Conservation (phyloP, 176 grass and related monocot species). For the Luzula sylvatica region DNA sequence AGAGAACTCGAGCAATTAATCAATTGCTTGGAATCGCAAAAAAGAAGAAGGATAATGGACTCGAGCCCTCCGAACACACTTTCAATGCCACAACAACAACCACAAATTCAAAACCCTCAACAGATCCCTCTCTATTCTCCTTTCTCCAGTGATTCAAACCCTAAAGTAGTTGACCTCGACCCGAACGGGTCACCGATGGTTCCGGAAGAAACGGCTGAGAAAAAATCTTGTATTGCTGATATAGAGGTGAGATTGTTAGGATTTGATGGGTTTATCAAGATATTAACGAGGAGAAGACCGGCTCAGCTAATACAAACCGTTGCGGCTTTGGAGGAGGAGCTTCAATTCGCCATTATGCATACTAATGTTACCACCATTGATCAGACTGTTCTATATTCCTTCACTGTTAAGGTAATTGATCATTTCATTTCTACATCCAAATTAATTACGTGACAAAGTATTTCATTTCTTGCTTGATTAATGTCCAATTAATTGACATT, state of each 20-base stretch:
- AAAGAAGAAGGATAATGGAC: conserved; percentile 47
- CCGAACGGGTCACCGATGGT: neutral
- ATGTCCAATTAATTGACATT: neutral
- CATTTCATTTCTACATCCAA: neutral
- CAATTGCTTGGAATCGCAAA: conserved; percentile 93
- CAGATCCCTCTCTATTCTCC: conserved; percentile 37
- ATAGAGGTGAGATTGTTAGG: conserved; percentile 80
- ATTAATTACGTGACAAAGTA: neutral
- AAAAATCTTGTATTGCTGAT: conserved; percentile 84
- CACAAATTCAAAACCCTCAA: conserved; percentile 14
- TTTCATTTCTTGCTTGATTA: neutral
- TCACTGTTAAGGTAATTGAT: conserved; percentile 82
- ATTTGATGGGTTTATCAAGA: conserved; percentile 79
- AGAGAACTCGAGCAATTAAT: conserved; percentile 89
- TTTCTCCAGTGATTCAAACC: conserved; percentile 20
- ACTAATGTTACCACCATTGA: conserved; percentile 99
- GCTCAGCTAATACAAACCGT: conserved; percentile 84
- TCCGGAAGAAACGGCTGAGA: conserved; percentile 75
- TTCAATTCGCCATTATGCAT: conserved; percentile 83
- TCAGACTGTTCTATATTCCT: conserved; percentile 98
- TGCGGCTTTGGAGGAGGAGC: conserved; percentile 65
- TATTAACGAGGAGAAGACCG: conserved; percentile 57
- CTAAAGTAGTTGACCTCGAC: conserved; percentile 56
- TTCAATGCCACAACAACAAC: conserved; percentile 20
- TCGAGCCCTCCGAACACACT: conserved; percentile 16